A percentile compares a stretch with the other conserved stretches of the same genome.
These are phyloP conservation scores for Cryptococcus sp. DNA, from an alignment of 1,284 basidiomycete species.

Conservation along the genomic window DNA sequence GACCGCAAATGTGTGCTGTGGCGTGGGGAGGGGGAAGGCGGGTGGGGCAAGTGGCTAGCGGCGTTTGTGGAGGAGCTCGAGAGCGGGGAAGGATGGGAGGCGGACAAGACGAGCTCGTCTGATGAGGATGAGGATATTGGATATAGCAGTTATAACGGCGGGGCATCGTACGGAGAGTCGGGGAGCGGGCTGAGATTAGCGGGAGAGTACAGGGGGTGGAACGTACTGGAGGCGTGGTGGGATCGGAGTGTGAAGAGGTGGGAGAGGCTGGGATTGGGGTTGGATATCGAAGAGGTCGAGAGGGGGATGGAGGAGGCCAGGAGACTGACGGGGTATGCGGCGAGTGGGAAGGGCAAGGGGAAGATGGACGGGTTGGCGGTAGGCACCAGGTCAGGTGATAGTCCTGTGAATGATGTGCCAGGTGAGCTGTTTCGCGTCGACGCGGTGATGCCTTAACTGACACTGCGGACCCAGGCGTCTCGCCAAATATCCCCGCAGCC, in stretches of 20 bases:
- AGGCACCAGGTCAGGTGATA: conserved; percentile 31
- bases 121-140: conserved; percentile 68
- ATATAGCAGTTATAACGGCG: conserved; percentile 78
- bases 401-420: conserved; percentile 38
- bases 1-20: conserved; percentile 96
- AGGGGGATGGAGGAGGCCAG: conserved; percentile 39
- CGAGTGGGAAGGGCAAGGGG: conserved; percentile 26
- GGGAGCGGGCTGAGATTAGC: conserved; percentile 63
- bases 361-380: conserved; percentile 25
- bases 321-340: conserved; percentile 24
- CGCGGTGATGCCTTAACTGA: conserved; percentile 3
- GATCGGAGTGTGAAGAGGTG: conserved; percentile 79
- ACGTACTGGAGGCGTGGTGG: conserved; percentile 83
- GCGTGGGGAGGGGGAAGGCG: conserved; percentile 80
- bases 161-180: conserved; percentile 65
- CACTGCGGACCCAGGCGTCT: conserved; percentile 26
- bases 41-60: conserved; percentile 95
- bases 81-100: conserved; percentile 77
- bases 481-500: conserved; percentile 25
- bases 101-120: conserved; percentile 55
- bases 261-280: conserved; percentile 70
- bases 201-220: conserved; percentile 86
- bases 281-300: conserved; percentile 50
- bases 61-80: conserved; percentile 90
- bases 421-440: conserved; percentile 27